Evolutionary conservation across 768 basidiomycete genomes (phyloP).

Genomic region (Boletus rex-veris): DNA sequence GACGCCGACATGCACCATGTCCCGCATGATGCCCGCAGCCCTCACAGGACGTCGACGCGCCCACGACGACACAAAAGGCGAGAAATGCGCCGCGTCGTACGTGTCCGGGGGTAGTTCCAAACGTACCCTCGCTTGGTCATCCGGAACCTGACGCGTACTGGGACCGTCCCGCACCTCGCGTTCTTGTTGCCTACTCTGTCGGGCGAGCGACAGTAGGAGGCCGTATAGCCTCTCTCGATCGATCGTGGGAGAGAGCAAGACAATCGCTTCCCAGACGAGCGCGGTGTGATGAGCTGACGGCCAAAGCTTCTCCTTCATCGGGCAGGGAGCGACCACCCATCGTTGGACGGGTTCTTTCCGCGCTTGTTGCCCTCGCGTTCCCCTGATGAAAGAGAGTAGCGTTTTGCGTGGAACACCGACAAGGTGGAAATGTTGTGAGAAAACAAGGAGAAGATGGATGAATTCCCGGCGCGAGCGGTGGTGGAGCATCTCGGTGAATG

Average conservation of each 20-base stretch:
- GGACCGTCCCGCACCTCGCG: not conserved
- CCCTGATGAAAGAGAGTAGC: constrained; percentile 11
- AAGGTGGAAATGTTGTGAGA: constrained; percentile 48
- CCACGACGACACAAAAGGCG: constrained; percentile 48
- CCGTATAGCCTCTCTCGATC: constrained; percentile 41
- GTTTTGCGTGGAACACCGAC: constrained; percentile 48
- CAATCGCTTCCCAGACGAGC: constrained; percentile 34
- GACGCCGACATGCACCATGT: constrained; percentile 50
- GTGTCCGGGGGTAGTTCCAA: constrained; percentile 24
- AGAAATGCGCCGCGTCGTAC: constrained; percentile 43
- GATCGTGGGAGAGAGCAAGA: constrained; percentile 15
- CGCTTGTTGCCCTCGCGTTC: constrained; percentile 6
- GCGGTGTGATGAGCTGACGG: constrained; percentile 33
- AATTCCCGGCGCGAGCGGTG: constrained; percentile 19
- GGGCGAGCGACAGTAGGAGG: constrained; percentile 34
- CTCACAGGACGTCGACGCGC: constrained; percentile 26
- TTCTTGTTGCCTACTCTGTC: constrained; percentile 1
- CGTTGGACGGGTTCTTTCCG: not conserved
- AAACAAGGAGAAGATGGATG: constrained; percentile 37
- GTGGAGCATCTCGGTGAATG: constrained; percentile 29
- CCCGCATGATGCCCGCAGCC: constrained; percentile 42
- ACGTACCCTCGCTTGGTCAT: no score
- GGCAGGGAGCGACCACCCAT: not conserved
- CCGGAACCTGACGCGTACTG: no score
- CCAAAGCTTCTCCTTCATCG: constrained; percentile 27